Conservation (phyloP, 306 rosid species). For the Canavalia ensiformis region DNA sequence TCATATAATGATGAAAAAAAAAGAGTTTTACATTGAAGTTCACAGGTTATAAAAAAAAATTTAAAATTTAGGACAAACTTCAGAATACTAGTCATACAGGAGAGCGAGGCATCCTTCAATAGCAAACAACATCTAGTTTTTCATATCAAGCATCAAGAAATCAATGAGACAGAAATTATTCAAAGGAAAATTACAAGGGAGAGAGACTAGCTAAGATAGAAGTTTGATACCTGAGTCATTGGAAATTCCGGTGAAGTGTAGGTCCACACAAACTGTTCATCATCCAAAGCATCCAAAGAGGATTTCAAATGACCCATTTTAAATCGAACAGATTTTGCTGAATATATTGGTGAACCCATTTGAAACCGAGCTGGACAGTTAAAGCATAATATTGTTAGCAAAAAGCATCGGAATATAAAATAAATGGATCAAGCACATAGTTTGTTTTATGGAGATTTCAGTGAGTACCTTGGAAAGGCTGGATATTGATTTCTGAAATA, state of each 20-base stretch:
- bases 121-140: conserved; percentile 39
- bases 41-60: conserved; percentile 4
- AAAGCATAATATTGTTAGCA: conserved; percentile 43
- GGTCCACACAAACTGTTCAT: conserved; percentile 73
- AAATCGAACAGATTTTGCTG: conserved; percentile 79
- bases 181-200: conserved; percentile 6
- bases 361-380: conserved; percentile 74
- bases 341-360: conserved; percentile 75
- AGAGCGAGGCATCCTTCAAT: conserved; percentile 5
- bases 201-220: conserved; percentile 32
- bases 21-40: neutral
- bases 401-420: neutral
- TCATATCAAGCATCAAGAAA: conserved; percentile 29
- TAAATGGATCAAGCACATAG: conserved; percentile 31
- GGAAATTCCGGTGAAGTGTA: conserved; percentile 83
- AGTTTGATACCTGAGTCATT: conserved; percentile 75
- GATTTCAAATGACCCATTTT: conserved; percentile 71
- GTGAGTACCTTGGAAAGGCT: conserved; percentile 81
- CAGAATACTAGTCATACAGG: conserved; percentile 1
- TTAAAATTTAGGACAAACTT: conserved; percentile 22
- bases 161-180: conserved; percentile 30
- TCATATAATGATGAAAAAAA: neutral
- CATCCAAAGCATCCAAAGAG: conserved; percentile 51
- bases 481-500: conserved; percentile 68
- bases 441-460: conserved; percentile 35